Base-by-base conservation (phyloP, 805 yeast genomes). In the Saccharomyces eubayanus region DNA sequence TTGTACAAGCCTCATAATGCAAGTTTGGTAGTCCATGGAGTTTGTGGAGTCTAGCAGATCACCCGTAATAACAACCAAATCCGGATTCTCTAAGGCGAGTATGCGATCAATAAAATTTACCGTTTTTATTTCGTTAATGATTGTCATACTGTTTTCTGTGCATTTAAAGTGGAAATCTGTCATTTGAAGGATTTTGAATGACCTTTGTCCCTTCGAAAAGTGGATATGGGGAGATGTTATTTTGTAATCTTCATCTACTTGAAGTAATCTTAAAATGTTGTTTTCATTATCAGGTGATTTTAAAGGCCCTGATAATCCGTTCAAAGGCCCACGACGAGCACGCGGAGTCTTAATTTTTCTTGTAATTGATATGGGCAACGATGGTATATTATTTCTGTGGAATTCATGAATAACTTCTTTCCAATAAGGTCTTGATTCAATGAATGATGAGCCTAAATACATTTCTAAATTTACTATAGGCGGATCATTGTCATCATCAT, bases 371-470 rank as follows among this genome's bases (percentile, higher is more conserved):
- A 57, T 47, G 12, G 56, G 55, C 11, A 53, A 10, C 6, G 16
- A 24, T n/a, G 49, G 49, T 5, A 16, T 31, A 24, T 45, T 46
- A 21, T 47, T 45, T 28, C 54, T 29, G 9, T 48, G 45, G 31
- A 46, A 51, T 30, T 55, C 62, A 21, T 67, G 71, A 9, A 57
- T 54, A 1, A 62, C 61, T 12, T 74, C 60, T 11, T 65, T 62
- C 88, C 88, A 84, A 57, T 76, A 75, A 3, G 77, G 80, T 49
- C 87, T 71, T 27, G 87, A 83, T 47, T 83, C 87, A 10, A 78
- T 77, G 11, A 79, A 77, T 55, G 77, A 83, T 4, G 69, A 62
- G 0, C 86, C 86, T 60, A 81, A 80, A 29, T 82, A 70, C 2
- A 81, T 69, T 51, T 77, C 80, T 11, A 83, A 58, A 16, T 76